A percentile compares a stretch with the other conserved stretches of the same genome.
phyloP scores from a whole-genome alignment of 2,329 filamentous ascomycete species.

The Pseudopithomyces maydicus region DNA sequence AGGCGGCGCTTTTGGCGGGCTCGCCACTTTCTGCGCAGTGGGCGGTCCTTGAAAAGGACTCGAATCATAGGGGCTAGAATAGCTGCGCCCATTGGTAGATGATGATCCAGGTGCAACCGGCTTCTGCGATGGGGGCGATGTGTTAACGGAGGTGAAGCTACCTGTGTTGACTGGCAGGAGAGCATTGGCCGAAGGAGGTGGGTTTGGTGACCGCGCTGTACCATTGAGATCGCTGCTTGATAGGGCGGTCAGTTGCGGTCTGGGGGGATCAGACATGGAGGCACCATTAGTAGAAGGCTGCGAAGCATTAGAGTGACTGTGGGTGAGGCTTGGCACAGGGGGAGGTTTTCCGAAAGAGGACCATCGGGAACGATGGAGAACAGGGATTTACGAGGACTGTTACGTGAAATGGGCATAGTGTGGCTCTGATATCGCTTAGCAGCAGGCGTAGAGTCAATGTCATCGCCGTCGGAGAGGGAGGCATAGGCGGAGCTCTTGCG shows the following conservation, averaged over 20 bases:
- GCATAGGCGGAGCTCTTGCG: slow-evolving; percentile 40
- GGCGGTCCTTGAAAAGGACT: slow-evolving; percentile 19
- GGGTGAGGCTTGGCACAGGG: slow-evolving; percentile 25
- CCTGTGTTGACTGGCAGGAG: slow-evolving; percentile 28
- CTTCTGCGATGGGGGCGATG: slow-evolving; percentile 20
- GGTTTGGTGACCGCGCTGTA: slow-evolving; percentile 17
- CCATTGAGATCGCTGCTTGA: slow-evolving; percentile 39
- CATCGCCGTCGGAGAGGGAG: slow-evolving; percentile 38
- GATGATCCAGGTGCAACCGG: slow-evolving; percentile 11
- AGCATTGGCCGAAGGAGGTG: slow-evolving; percentile 15
- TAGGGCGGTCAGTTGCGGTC: slow-evolving; percentile 33
- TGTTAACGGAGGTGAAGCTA: slow-evolving; percentile 34
- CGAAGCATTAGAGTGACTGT: slow-evolving; percentile 20
- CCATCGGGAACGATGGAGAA: slow-evolving; percentile 28
- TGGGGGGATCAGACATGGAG: slow-evolving; percentile 21
- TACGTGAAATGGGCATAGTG: slow-evolving; percentile 31
- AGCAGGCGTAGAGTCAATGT: slow-evolving; percentile 24
- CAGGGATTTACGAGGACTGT: slow-evolving; percentile 36
- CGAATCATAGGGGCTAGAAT: slow-evolving; percentile 38
- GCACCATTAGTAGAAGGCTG: slow-evolving; percentile 22
- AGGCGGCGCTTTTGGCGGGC: slow-evolving; percentile 19
- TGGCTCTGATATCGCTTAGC: slow-evolving; percentile 34
- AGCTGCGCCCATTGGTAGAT: slow-evolving; percentile 24
- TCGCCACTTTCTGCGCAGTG: slow-evolving; percentile 16
- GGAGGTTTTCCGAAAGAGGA: slow-evolving; percentile 30